Evolutionary conservation across 495 filamentous ascomycete species (phyloP), one percentile per base, ranked within the genome.

Genomic region (Xylona heveae): DNA sequence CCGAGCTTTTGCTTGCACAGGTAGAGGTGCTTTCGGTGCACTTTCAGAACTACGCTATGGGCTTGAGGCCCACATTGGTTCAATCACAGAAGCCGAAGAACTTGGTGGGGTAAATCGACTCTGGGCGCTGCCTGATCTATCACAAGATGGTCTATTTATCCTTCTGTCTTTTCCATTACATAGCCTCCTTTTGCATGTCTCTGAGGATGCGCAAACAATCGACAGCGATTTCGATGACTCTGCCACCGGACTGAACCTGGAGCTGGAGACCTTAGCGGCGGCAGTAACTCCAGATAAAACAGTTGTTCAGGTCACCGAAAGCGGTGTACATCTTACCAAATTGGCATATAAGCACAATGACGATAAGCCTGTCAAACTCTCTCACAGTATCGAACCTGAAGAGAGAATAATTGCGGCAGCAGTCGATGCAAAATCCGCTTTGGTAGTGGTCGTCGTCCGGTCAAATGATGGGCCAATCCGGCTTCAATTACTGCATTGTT

Each of bases 31-130:
- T 4, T 58, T 58, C 24, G 77, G 77, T 2, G 62, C 66, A 0
- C 57, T 90, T 4, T 62, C 67, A 15, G 78, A 90, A 42, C 56
- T 78, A 31, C 59, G 77, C 39, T 62, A 73, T 47, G 78, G 81
- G 4, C 49, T 78, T 19, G 68, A 77, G 41, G 80, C 75, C 9
- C 62, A 59, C 30, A 67, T 74, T 36, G 66, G 61, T 8, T 37
- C 26, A 14, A 18, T 14, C n/a, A 38, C 17, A n/a, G 36, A 38
- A 18, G 36, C 23, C 17, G 23, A 13, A 25, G 23, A 7, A 7
- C 19, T 34, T 1, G 10, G 13, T 14, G 36, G 36, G 13, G 22
- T 26, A 1, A 24, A 27, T 17, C 31, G 30, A 19, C 19, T 38
- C 15, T 38, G 36, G 36, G 23, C 19, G 19, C 20, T 38, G 12